Evolutionary conservation across 1,139 yeast species (phyloP).

Genomic region (Suhomyces choctaworum): DNA sequence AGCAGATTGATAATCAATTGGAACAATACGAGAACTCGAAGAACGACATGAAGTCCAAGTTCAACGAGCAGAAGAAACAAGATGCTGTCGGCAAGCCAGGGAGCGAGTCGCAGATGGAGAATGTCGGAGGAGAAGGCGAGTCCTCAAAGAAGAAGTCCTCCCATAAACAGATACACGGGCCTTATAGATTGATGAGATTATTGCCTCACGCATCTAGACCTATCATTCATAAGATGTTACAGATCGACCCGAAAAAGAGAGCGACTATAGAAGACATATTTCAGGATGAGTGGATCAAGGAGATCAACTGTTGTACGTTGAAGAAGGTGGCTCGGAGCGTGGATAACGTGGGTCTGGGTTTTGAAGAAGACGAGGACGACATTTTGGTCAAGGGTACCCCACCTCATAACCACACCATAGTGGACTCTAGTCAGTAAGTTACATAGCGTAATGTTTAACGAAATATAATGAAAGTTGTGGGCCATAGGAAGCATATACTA

Average conservation of each 20-base stretch:
- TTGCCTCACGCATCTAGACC: conserved; percentile 86
- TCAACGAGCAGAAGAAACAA: conserved; percentile 23
- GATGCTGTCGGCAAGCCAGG: conserved; percentile 3
- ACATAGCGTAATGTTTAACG: conserved; percentile 2
- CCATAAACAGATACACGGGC: conserved; percentile 65
- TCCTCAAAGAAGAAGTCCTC: conserved; percentile 30
- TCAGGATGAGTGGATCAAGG: conserved; percentile 68
- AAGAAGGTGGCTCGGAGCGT: conserved; percentile 26
- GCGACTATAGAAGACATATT: conserved; percentile 69
- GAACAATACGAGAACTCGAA: conserved; percentile 42
- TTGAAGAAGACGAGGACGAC: conserved; percentile 45
- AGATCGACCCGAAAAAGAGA: conserved; percentile 64
- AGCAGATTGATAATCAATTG: conserved; percentile 38
- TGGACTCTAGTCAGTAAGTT: conserved; percentile 13
- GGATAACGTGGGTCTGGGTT: conserved; percentile 26
- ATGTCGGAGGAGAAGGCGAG: conserved; percentile 11
- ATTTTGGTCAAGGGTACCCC: conserved; percentile 41
- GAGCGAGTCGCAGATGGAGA: conserved; percentile 1
- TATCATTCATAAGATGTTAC: conserved; percentile 71
- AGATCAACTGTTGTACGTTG: conserved; percentile 52
- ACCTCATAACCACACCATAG: conserved; percentile 44
- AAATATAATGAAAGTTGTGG: too few species aligned
- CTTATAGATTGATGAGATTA: conserved; percentile 82
- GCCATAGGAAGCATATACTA: too few species aligned
- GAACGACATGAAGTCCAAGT: conserved; percentile 36